These are phyloP conservation scores for Knoxdaviesia capensis DNA, from an alignment of 2,329 filamentous ascomycete species.

Conservation along the genomic window DNA sequence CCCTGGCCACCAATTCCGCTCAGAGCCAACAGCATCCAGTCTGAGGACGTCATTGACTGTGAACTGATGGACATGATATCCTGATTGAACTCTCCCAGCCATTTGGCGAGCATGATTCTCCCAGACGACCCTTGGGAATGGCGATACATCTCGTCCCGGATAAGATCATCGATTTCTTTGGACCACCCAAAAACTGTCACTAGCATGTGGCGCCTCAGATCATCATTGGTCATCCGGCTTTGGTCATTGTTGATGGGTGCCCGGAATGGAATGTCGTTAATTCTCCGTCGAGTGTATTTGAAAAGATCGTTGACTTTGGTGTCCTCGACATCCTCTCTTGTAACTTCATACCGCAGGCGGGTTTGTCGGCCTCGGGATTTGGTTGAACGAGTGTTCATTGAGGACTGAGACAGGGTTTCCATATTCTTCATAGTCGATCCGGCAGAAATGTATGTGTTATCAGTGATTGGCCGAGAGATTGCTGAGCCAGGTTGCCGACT, in stretches of 20 bases:
- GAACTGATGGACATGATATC: slow-evolving; percentile 66
- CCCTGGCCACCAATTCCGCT: slow-evolving; percentile 61
- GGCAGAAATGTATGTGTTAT: slow-evolving; percentile 48
- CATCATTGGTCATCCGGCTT: slow-evolving; percentile 47
- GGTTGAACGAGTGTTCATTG: not conserved
- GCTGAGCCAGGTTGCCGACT: no score
- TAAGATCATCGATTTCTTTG: slow-evolving; percentile 57
- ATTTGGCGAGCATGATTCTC: slow-evolving; percentile 71
- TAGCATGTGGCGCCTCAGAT: slow-evolving; percentile 78
- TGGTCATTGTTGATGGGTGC: slow-evolving; percentile 40
- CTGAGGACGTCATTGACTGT: slow-evolving; percentile 75
- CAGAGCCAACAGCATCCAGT: slow-evolving; percentile 92
- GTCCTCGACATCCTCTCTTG: no score
- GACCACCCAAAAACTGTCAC: slow-evolving; percentile 92
- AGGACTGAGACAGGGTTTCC: slow-evolving; percentile 1
- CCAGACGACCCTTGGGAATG: slow-evolving; percentile 56
- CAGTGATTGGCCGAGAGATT: slow-evolving; percentile 11
- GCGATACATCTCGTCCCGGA: slow-evolving; percentile 65
- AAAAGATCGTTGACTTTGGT: slow-evolving; percentile 46
- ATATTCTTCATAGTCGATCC: slow-evolving; percentile 25
- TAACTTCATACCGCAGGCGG: no score
- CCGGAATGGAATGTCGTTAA: slow-evolving; percentile 69
- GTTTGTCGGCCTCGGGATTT: not conserved
- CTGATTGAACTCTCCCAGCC: slow-evolving; percentile 58
- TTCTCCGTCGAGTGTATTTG: slow-evolving; percentile 60